Evolutionary conservation across 2,329 filamentous ascomycete species (phyloP).

Genomic region (Penicillium psychrosexuale): DNA sequence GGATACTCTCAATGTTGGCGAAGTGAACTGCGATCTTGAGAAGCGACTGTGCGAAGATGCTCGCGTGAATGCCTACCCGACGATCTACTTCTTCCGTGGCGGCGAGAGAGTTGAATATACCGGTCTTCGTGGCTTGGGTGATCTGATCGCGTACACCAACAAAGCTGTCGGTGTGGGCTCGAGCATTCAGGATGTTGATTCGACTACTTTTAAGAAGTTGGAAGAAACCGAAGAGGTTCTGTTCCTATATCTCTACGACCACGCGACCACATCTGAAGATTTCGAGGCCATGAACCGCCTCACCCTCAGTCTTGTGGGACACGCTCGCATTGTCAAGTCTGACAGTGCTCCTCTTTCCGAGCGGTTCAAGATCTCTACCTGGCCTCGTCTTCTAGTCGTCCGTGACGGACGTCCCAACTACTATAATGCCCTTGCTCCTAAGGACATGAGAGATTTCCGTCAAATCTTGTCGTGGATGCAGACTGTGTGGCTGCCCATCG

Average conservation of each 20-base stretch:
- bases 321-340: slow-evolving; percentile 89
- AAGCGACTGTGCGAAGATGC: slow-evolving; percentile 89
- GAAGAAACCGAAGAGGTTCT: slow-evolving; percentile 94
- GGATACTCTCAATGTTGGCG: slow-evolving; percentile 83
- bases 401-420: slow-evolving; percentile 87
- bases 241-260: slow-evolving; percentile 96
- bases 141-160: slow-evolving; percentile 81
- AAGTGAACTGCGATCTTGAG: slow-evolving; percentile 91
- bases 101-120: slow-evolving; percentile 91
- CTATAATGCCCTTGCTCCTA: slow-evolving; percentile 80
- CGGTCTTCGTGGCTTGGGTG: slow-evolving; percentile 85
- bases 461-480: slow-evolving; percentile 90
- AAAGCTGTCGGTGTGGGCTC: slow-evolving; percentile 75
- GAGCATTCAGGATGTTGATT: slow-evolving; percentile 78
- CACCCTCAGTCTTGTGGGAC: slow-evolving; percentile 82
- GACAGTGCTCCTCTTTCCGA: slow-evolving; percentile 71
- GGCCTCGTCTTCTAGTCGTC: slow-evolving; percentile 88
- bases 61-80: slow-evolving; percentile 74
- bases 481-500: slow-evolving; percentile 90
- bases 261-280: slow-evolving; percentile 89
- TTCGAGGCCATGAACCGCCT: slow-evolving; percentile 84
- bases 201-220: slow-evolving; percentile 70
- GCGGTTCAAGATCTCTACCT: slow-evolving; percentile 92
- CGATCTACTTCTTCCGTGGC: slow-evolving; percentile 87
- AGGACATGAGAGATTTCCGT: slow-evolving; percentile 85